Percentiles rank a stretch among this genome's conserved stretches.
Evolutionary conservation across 2,329 filamentous ascomycete species (phyloP).

Genomic region (Fonsecaea nubica): DNA sequence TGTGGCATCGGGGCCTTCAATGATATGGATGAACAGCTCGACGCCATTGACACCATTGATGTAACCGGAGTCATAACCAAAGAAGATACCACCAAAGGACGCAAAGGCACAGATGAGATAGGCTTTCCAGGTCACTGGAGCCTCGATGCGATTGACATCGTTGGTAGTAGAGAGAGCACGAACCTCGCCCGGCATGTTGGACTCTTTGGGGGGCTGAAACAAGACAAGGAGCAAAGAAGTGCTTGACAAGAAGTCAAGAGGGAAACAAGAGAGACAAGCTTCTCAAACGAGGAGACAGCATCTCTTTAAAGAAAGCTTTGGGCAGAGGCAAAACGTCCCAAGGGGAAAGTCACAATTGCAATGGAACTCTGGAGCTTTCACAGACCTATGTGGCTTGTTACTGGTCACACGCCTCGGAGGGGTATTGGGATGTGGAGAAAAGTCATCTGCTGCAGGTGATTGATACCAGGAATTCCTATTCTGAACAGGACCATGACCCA

Average conservation of each 20-base stretch:
- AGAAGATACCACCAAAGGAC: constrained; percentile 66
- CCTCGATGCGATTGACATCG: constrained; percentile 63
- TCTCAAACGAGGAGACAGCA: background rate
- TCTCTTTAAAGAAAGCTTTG: constrained; percentile 24
- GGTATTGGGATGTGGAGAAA: constrained; percentile 12
- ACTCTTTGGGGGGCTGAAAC: background rate
- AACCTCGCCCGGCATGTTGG: constrained; percentile 31
- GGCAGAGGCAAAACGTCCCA: constrained; percentile 2
- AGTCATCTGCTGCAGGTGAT: constrained; percentile 19
- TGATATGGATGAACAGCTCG: constrained; percentile 54
- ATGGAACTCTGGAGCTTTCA: constrained; percentile 15
- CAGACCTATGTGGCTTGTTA: constrained; percentile 13
- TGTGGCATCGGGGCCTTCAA: constrained; percentile 42
- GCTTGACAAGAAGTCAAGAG: constrained; percentile 16
- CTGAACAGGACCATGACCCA: constrained; percentile 1
- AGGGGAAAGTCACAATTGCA: constrained; percentile 9
- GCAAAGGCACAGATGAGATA: constrained; percentile 68
- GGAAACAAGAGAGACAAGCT: constrained; percentile 14
- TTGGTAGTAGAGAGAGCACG: constrained; percentile 35
- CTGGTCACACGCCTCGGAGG: constrained; percentile 18
- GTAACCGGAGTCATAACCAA: constrained; percentile 66
- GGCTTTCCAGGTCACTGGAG: constrained; percentile 65
- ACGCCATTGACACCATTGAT: constrained; percentile 61
- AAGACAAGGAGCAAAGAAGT: constrained; percentile 1
- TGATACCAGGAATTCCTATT: constrained; percentile 18